Conservation (phyloP, 768 basidiomycete genomes). For the Pleurotus eryngii region DNA sequence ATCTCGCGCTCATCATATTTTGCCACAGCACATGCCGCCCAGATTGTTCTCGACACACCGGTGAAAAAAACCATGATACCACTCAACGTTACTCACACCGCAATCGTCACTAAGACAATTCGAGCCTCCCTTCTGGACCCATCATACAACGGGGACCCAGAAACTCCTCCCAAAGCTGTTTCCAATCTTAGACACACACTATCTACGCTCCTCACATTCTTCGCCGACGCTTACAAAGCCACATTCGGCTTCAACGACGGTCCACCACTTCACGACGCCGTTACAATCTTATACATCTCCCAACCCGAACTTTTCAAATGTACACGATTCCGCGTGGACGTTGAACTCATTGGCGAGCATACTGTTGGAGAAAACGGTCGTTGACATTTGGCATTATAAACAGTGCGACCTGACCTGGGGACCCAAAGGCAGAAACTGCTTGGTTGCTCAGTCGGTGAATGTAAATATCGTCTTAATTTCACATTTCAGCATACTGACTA, state of each 20-base stretch:
- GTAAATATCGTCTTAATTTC: constrained; percentile 35
- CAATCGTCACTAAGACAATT: constrained; percentile 61
- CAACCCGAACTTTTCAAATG: constrained; percentile 62
- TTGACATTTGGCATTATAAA: constrained; percentile 70
- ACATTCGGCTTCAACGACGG: constrained; percentile 83
- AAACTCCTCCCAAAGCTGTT: constrained; percentile 29
- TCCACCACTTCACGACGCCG: constrained; percentile 84
- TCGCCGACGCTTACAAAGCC: constrained; percentile 66
- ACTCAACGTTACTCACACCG: constrained; percentile 85
- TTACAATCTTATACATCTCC: constrained; percentile 76
- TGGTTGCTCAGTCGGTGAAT: constrained; percentile 64
- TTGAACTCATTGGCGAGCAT: constrained; percentile 68
- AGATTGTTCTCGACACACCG: constrained; percentile 74
- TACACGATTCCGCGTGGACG: constrained; percentile 73
- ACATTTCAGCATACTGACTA: not conserved
- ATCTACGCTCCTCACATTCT: constrained; percentile 72
- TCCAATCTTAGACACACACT: constrained; percentile 65
- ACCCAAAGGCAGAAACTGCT: constrained; percentile 66
- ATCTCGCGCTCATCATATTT: not conserved
- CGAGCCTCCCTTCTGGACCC: constrained; percentile 52
- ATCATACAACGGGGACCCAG: constrained; percentile 9
- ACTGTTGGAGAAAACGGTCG: constrained; percentile 78
- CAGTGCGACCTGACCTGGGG: constrained; percentile 71
- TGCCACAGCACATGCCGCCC: constrained; percentile 68
- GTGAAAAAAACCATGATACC: constrained; percentile 75